Evolutionary conservation across 306 rosid genomes (phyloP).

Genomic region (Inga oerstediana): DNA sequence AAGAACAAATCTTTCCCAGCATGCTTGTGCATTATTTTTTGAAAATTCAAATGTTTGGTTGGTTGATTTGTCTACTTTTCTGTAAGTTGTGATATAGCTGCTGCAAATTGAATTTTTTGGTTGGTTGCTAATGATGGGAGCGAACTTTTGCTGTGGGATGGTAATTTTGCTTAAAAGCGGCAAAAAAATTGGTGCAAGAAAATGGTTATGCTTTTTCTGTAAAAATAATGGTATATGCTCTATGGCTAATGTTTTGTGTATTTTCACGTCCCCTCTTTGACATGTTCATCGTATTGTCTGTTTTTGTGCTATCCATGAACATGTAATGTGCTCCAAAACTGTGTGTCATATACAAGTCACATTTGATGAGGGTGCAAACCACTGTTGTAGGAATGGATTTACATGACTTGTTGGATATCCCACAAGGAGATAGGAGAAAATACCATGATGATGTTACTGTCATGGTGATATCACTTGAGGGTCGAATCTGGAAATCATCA

Average conservation of each 20-base stretch:
- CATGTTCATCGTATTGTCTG: neutral
- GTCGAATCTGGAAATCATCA: conserved; percentile 99
- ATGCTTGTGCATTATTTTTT: neutral
- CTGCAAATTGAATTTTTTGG: neutral
- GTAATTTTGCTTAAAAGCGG: neutral
- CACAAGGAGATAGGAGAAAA: conserved; percentile 96
- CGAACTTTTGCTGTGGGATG: neutral
- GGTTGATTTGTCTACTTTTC: neutral
- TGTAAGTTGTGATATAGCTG: neutral
- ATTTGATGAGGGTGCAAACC: conserved; percentile 24
- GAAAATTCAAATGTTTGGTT: neutral
- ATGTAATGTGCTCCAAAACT: neutral
- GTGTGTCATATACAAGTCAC: neutral
- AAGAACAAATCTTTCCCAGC: neutral
- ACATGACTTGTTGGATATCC: conserved; percentile 95
- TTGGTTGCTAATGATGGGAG: neutral
- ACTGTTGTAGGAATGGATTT: conserved; percentile 85
- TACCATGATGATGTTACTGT: conserved; percentile 99
- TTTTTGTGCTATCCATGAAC: neutral
- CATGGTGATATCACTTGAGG: conserved; percentile 98
- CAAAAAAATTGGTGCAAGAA: neutral
- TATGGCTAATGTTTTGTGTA: neutral
- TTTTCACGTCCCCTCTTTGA: neutral
- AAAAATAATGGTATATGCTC: neutral
- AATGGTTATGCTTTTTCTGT: neutral